Base-by-base conservation (phyloP, 106 monocot genomes). In the Acorus gramineus region DNA sequence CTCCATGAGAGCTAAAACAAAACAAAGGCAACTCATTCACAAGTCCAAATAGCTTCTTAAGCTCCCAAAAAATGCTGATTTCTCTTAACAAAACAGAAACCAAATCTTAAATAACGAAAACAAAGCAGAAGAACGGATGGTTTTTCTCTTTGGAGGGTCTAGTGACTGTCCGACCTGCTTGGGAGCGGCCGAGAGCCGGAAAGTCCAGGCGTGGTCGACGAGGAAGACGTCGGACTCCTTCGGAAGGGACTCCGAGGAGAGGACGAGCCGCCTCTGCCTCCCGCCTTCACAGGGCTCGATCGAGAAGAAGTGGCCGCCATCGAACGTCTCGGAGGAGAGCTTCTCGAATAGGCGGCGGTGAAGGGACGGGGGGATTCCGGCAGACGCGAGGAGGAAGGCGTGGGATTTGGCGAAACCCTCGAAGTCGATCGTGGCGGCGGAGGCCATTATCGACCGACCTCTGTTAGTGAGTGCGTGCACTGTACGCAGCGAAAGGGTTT, bases 141-240 rank as follows among this genome's bases (percentile, higher is more conserved):
- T 28, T 28, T 28, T 28, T 28, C 28, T 28, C 55, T 52, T 10
- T 11, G 6, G 14, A 0, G 8, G 8, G 13, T 9, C 44, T 55
- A 14, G 42, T 45, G 46, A 52, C 11, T n/a, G 11, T 2, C 13
- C 7, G 10, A 92, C 95, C 87, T 85, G 86, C 55, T 85, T 87
- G 70, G 81, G 85, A 11, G 91, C 91, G 44, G 87, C 85, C 11
- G 85, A 57, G 8, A 98, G 85, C 14, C 96, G 91, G 70, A 98
- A 98, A 6, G 91, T 79, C 91, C 91, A 91, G 50, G 96, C 87
- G 61, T 91, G 96, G 49, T 98, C 91, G 70, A 91, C 69, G 60
- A 98, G 80, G 76, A 98, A 98, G 45, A 98, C 46, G 47, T 76
- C 76, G 6, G 87, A 85, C 44, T 91, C 91, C 77, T 76, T 83